A percentile compares a stretch with the other conserved stretches of the same genome.
phyloP scores from a whole-genome alignment of 805 yeast genomes.

The Jamesozyma spencerorum region DNA sequence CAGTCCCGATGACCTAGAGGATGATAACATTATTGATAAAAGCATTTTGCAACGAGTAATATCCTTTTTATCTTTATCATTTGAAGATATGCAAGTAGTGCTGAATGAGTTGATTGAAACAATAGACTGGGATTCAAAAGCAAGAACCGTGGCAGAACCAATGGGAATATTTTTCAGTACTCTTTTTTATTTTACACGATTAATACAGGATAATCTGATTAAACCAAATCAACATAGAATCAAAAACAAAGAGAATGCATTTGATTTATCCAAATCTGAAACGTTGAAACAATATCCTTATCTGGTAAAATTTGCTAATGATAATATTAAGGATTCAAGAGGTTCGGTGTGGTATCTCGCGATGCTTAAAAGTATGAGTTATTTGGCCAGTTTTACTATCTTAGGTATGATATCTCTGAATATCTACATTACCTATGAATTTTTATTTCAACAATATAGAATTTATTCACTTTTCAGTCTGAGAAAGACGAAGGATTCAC shows the following conservation, averaged over 20 bases:
- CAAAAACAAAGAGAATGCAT: slow-evolving; percentile 14
- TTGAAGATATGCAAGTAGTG: slow-evolving; percentile 16
- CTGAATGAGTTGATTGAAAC: slow-evolving; percentile 18
- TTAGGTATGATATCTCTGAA: not conserved
- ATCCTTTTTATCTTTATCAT: slow-evolving; percentile 7
- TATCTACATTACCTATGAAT: slow-evolving; percentile 5
- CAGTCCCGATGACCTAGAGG: not conserved
- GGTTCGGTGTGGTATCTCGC: not conserved
- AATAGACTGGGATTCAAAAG: slow-evolving; percentile 28
- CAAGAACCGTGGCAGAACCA: slow-evolving; percentile 18
- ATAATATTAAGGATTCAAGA: not conserved
- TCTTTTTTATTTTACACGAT: slow-evolving; percentile 15
- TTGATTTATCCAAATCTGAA: slow-evolving; percentile 24
- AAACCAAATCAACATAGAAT: slow-evolving; percentile 19
- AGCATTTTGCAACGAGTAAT: slow-evolving; percentile 3
- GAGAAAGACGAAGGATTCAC: slow-evolving; percentile 5
- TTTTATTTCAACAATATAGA: slow-evolving; percentile 15
- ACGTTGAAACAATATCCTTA: slow-evolving; percentile 16
- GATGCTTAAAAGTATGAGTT: not conserved
- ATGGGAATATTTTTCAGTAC: slow-evolving; percentile 18
- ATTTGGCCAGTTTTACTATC: not conserved
- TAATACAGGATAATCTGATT: slow-evolving; percentile 25
- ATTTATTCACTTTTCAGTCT: slow-evolving; percentile 17
- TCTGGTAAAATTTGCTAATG: slow-evolving; percentile 8
- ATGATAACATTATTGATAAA: slow-evolving; percentile 3